Base-by-base conservation (phyloP, 164 flowering plant species). In the Stephania japonica region DNA sequence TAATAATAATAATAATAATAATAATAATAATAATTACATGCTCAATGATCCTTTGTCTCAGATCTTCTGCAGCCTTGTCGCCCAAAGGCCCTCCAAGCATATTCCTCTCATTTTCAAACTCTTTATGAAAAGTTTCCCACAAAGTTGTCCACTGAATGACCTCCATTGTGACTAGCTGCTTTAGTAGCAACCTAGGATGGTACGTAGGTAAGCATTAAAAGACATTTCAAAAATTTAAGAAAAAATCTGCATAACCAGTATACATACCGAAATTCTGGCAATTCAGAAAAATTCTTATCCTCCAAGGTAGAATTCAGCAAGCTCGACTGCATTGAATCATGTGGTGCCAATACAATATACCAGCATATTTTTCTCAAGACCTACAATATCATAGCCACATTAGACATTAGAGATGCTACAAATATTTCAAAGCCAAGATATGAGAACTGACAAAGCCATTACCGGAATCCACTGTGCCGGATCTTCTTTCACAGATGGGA, bases 261-360 rank as follows among this genome's bases (percentile, higher is more conserved):
- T 42, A 72, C 76, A 47, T 81, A 90, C 99, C 85, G 89, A 67
- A 92, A 95, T 71, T 88, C 83, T 67, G 89, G 88, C 81, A 94
- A 84, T 78, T 94, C 97, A 44, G 94, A 89, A 19, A 91, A 86
- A 81, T 91, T 94, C 82, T 94, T 94, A 80, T 94, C 98, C 80
- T 94, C 98, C 82, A 94, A 79, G 56, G 96, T 91, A 69, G 97
- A 86, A 80, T 92, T 92, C 14, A 91, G 90, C 79, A 95, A 93
- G 80, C 99, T 95, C 59, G 99, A 92, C 69, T 95, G 99, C 99
- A 95, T 92, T 53, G 98, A 91, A 85, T 88, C 98, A 81, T 92
- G 91, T 27, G 97, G 98, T 14, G 98, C 73, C 83, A 95, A 78
- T 64, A 88, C 90, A 64, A 95, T 69, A 77, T 87, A 88, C 99